Evolutionary conservation across 2,329 filamentous ascomycete genomes (phyloP).

Genomic region (Neofusicoccum sp.): DNA sequence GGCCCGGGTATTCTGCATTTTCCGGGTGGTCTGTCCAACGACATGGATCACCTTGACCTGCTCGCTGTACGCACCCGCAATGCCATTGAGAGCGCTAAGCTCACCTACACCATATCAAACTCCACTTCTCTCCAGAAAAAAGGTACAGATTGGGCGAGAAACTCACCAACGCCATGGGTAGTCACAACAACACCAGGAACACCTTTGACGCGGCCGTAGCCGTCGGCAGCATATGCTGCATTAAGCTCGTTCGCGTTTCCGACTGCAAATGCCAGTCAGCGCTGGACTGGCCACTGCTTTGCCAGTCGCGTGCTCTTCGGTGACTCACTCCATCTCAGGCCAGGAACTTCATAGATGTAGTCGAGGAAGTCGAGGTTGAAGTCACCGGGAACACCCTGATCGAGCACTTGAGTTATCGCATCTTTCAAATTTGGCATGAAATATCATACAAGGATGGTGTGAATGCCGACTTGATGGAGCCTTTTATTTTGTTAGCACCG

Average conservation of each 20-base stretch:
- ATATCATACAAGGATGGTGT: slow-evolving; percentile 38
- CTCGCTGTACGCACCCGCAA: slow-evolving; percentile 45
- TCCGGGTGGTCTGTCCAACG: slow-evolving; percentile 44
- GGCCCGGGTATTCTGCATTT: slow-evolving; percentile 42
- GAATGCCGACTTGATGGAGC: slow-evolving; percentile 41
- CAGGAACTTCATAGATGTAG: slow-evolving; percentile 40
- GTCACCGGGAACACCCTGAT: slow-evolving; percentile 43
- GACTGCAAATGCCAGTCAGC: slow-evolving; percentile 27
- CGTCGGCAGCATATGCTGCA: slow-evolving; percentile 57
- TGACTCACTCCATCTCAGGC: slow-evolving; percentile 36
- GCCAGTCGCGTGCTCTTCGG: background rate
- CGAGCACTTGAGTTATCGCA: slow-evolving; percentile 5
- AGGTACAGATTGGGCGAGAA: background rate
- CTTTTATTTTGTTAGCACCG: slow-evolving; percentile 20
- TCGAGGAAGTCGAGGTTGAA: slow-evolving; percentile 49
- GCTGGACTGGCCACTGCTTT: background rate
- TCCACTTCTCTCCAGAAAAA: background rate
- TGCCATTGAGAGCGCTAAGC: slow-evolving; percentile 45
- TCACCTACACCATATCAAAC: slow-evolving; percentile 29
- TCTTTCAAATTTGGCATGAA: background rate
- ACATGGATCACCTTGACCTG: slow-evolving; percentile 47
- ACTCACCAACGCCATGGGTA: slow-evolving; percentile 57
- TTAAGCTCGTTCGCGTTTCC: slow-evolving; percentile 61
- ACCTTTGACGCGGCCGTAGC: slow-evolving; percentile 56
- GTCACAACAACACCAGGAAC: slow-evolving; percentile 49